Base-by-base conservation (phyloP, 2,329 filamentous ascomycete species). In the Emmonsiellopsis sp. region DNA sequence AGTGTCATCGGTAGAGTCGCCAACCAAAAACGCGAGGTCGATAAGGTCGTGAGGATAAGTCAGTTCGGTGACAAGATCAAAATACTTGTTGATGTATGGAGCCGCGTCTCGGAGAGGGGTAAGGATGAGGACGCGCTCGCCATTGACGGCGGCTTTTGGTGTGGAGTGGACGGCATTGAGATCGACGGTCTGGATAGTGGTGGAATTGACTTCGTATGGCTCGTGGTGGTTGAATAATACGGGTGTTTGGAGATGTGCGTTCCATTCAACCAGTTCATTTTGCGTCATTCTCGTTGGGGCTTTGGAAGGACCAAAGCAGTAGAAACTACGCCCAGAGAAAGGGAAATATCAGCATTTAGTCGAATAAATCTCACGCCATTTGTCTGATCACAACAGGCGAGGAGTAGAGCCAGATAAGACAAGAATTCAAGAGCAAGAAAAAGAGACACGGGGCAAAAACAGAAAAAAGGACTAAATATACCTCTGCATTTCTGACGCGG, bases 181-280 rank as follows among this genome's bases (percentile, higher is more conserved):
- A 70, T 97, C 80, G 66, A 96, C 76, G 58, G 85, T 82, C 60
- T 85, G 71, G 71, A 98, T 94, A 51, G 84, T 84, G 53, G 81
- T 82, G 56, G 85, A 83, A 70, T 95, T 93, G 73, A 97, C 78
- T 67, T 87, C 83, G 65, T 96, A 79, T 37, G 93, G 86, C 58
- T 86, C 84, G 72, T 97, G 93, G 72, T 92, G 88, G 75, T 98
- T 98, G 79, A 95, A 96, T 60, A 95, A 82, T 62, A 98, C 90
- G 49, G 93, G 93, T 3, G 93, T 97, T 63, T 91, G 85, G 58
- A 93, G 77, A 67, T 95, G 91, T 54, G 83, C 84, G 61, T 87
- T 86, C 93, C 93, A 98, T 59, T 89, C 81, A 57, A 85, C 85
- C 70, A 92, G 86, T 68, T 98, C 93, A 68, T 96, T 96, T 53